A percentile compares a stretch with the other conserved stretches of the same genome.
phyloP scores from a whole-genome alignment of 2,329 filamentous ascomycete genomes.

The Cladosporium sp. region DNA sequence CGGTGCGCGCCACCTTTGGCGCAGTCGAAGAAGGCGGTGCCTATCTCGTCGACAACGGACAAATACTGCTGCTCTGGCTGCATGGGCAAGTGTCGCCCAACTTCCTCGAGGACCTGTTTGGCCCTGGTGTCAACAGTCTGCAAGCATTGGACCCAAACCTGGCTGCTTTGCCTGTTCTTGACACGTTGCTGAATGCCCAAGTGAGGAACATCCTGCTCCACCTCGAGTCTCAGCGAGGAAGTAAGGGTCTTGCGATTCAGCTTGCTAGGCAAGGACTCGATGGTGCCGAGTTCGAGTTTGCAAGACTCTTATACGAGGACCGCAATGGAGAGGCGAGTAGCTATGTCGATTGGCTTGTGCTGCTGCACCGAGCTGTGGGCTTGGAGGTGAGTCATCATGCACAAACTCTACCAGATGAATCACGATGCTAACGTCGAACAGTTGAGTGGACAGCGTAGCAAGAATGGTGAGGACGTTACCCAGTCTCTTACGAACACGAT shows the following conservation, averaged over 20 bases:
- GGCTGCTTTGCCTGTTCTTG: constrained; percentile 73
- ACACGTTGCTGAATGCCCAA: constrained; percentile 92
- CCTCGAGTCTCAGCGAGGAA: constrained; percentile 72
- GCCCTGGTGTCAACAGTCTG: constrained; percentile 65
- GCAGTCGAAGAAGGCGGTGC: constrained; percentile 88
- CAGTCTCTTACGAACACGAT: constrained; percentile 27
- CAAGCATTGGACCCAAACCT: constrained; percentile 77
- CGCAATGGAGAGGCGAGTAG: constrained; percentile 96
- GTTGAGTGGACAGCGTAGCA: constrained; percentile 30
- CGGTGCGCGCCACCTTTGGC: constrained; percentile 77
- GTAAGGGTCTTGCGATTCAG: constrained; percentile 84
- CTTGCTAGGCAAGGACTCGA: constrained; percentile 89
- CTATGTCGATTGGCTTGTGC: constrained; percentile 97
- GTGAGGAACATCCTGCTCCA: constrained; percentile 91
- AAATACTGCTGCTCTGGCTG: constrained; percentile 86
- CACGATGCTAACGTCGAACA: constrained; percentile 18
- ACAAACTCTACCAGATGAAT: neutral
- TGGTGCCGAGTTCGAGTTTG: constrained; percentile 95
- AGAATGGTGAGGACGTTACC: constrained; percentile 21
- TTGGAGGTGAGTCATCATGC: constrained; percentile 56
- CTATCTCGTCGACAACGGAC: constrained; percentile 93
- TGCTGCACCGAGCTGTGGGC: constrained; percentile 89
- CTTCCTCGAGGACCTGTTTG: constrained; percentile 84
- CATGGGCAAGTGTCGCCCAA: constrained; percentile 91
- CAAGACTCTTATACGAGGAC: constrained; percentile 83